These are phyloP conservation scores for Penicillium cinerascens DNA, from an alignment of 495 filamentous ascomycete genomes.

Conservation along the genomic window DNA sequence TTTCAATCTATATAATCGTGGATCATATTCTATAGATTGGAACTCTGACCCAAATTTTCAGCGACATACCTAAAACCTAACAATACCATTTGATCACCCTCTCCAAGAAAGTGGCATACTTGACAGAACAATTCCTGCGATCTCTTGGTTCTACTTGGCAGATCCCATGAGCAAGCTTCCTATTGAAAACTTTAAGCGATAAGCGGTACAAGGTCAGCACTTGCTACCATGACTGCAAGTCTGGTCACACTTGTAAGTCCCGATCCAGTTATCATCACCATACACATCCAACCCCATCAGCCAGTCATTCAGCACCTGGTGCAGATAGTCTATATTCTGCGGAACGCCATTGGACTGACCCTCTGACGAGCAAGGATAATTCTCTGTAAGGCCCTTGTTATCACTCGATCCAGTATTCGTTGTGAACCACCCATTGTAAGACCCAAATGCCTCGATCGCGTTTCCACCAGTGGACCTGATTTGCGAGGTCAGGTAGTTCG, in stretches of 20 bases:
- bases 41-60: too few relatives aligned
- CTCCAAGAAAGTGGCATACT: too few relatives aligned
- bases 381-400: conserved; percentile 24
- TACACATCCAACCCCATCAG: conserved; percentile 28
- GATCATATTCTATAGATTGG: too few relatives aligned
- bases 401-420: conserved; percentile 18
- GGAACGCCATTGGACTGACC: conserved; percentile 27
- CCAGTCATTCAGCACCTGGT: conserved; percentile 32
- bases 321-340: conserved; percentile 31
- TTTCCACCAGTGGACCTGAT: conserved; percentile 22
- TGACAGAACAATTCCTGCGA: too few relatives aligned
- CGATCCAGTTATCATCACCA: conserved; percentile 28
- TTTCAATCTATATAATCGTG: too few relatives aligned
- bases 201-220: background rate
- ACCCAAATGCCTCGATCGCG: conserved; percentile 29
- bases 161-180: background rate
- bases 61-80: too few relatives aligned
- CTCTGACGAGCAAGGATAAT: conserved; percentile 31
- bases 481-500: conserved; percentile 24
- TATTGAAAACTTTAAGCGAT: background rate
- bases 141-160: too few relatives aligned
- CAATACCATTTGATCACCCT: too few relatives aligned
- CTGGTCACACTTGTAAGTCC: conserved; percentile 17
- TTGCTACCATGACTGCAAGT: conserved; percentile 14
- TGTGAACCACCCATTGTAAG: conserved; percentile 35